These are phyloP conservation scores for Nicotiana undulata DNA, from an alignment of 257 asterid species.

Conservation along the genomic window DNA sequence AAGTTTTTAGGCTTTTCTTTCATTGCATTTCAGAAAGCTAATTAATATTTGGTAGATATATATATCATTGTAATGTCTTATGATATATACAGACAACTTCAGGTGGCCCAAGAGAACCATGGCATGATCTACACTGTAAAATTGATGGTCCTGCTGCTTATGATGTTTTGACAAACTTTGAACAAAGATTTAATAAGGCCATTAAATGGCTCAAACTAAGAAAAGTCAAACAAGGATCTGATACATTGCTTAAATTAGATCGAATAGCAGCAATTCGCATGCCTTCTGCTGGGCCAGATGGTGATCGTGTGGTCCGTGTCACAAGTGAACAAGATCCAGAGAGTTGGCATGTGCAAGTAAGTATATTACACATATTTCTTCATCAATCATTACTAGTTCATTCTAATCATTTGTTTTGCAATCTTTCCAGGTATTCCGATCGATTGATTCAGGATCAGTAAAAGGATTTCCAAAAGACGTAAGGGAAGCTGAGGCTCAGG, in stretches of 20 bases:
- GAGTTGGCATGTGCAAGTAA: conserved; percentile 99
- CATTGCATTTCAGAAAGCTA: neutral
- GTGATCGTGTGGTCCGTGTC: conserved; percentile 61
- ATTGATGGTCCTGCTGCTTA: conserved; percentile 98
- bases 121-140: conserved; percentile 97
- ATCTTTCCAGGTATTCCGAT: conserved; percentile 70
- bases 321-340: conserved; percentile 67
- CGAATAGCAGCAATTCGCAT: conserved; percentile 85
- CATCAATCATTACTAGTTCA: neutral
- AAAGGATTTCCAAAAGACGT: conserved; percentile 82
- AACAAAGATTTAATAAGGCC: conserved; percentile 87
- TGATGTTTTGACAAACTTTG: conserved; percentile 92
- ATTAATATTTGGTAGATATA: neutral
- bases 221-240: conserved; percentile 55
- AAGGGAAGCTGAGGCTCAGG: conserved; percentile 51
- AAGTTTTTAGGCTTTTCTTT: no score
- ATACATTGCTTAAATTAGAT: conserved; percentile 68
- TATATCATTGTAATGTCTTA: neutral
- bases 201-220: conserved; percentile 75
- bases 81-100: neutral
- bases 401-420: conserved; percentile 1
- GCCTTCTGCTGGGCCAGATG: conserved; percentile 49
- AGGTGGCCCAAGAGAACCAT: conserved; percentile 75
- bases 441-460: conserved; percentile 91
- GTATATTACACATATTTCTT: conserved; percentile 22